A percentile compares a stretch with the other conserved stretches of the same genome.
phyloP scores from a whole-genome alignment of 139 green algal genomes.

The Chlamydomonas schloesseri region DNA sequence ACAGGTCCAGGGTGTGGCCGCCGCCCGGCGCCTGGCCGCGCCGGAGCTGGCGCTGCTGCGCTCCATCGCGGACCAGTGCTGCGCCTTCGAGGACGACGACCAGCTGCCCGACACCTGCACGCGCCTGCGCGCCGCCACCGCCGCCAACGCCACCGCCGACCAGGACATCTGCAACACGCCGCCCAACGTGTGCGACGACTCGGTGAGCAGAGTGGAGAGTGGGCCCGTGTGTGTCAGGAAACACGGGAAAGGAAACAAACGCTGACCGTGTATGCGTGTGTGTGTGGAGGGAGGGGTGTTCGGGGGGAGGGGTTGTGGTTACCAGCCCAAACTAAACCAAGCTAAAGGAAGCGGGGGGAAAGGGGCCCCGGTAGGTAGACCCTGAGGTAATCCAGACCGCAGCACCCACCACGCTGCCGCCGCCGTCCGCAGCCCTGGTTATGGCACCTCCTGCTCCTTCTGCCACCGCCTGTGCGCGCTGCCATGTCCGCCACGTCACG shows the following conservation, averaged over 20 bases:
- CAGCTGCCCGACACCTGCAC: constrained; percentile 27
- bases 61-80: constrained; percentile 18
- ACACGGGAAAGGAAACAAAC: too few relatives aligned
- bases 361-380: too few relatives aligned
- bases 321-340: too few relatives aligned
- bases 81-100: constrained; percentile 27
- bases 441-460: too few relatives aligned
- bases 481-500: too few relatives aligned
- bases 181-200: constrained; percentile 22
- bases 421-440: neutral
- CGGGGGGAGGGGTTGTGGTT: too few relatives aligned
- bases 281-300: too few relatives aligned
- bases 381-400: too few relatives aligned
- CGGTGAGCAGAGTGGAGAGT: neutral
- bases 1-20: neutral
- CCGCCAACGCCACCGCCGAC: constrained; percentile 3
- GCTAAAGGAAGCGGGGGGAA: too few relatives aligned
- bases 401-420: neutral
- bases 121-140: neutral
- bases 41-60: neutral
- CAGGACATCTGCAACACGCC: constrained; percentile 24
- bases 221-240: too few relatives aligned
- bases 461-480: too few relatives aligned
- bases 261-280: too few relatives aligned
- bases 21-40: neutral